phyloP scores from a whole-genome alignment of 2,329 filamentous ascomycete genomes.

The Ophiostoma triangulosporum region DNA sequence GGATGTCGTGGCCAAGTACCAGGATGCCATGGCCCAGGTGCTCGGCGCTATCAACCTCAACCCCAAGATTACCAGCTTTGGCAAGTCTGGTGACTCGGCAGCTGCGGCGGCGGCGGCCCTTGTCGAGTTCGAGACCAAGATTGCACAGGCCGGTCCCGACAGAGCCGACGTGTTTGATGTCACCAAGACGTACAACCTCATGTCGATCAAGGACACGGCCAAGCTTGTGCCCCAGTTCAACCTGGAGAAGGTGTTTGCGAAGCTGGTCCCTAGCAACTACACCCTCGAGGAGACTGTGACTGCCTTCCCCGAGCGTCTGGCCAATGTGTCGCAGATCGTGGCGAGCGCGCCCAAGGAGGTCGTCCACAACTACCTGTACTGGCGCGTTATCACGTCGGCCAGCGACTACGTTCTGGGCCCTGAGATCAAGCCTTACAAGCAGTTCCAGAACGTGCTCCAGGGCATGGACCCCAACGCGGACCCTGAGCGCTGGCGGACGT shows the following conservation, averaged over 20 bases:
- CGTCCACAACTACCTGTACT: constrained; percentile 48
- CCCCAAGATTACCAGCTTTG: constrained; percentile 15
- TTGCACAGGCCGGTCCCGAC: constrained; percentile 6
- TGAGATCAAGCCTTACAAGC: constrained; percentile 42
- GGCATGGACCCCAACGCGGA: constrained; percentile 47
- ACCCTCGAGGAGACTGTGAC: constrained; percentile 42
- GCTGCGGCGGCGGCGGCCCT: constrained; percentile 20
- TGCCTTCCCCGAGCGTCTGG: constrained; percentile 45
- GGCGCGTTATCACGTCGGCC: constrained; percentile 46
- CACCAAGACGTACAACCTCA: constrained; percentile 50
- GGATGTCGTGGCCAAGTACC: constrained; percentile 38
- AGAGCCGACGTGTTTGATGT: constrained; percentile 13
- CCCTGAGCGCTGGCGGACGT: constrained; percentile 53
- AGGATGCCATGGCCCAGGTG: constrained; percentile 27
- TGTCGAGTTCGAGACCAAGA: constrained; percentile 14
- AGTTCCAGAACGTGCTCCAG: constrained; percentile 46
- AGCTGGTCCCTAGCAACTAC: constrained; percentile 36
- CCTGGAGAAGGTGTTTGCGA: constrained; percentile 36
- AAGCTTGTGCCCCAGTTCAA: constrained; percentile 42
- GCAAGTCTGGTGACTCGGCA: constrained; percentile 15
- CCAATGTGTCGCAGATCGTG: constrained; percentile 42
- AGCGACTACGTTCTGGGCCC: constrained; percentile 42
- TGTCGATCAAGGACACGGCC: constrained; percentile 40
- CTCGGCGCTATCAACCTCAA: constrained; percentile 22
- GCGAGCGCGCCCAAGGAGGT: constrained; percentile 38